phyloP scores from a whole-genome alignment of 257 asterid genomes.

The Scutellaria baicalensis region DNA sequence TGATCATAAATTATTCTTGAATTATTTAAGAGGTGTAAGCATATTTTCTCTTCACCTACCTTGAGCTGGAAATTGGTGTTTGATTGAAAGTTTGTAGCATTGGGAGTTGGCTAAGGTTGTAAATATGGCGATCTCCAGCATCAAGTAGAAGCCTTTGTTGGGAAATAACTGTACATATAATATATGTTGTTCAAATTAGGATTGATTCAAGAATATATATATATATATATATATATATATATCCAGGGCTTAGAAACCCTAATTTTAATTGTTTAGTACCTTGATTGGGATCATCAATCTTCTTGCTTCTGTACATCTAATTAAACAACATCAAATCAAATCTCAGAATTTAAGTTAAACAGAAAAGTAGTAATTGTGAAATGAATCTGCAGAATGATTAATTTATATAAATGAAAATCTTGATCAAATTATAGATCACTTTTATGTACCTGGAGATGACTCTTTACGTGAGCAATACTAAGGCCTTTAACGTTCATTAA shows the following conservation, averaged over 20 bases:
- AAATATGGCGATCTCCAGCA: slow-evolving; percentile 70
- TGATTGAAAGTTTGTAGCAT: slow-evolving; percentile 59
- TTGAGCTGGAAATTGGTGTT: slow-evolving; percentile 39
- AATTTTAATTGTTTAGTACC: slow-evolving; percentile 33
- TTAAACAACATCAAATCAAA: background rate
- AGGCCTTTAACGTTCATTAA: slow-evolving; percentile 90
- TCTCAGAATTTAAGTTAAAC: background rate
- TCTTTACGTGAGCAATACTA: slow-evolving; percentile 95
- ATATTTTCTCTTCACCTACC: slow-evolving; percentile 15
- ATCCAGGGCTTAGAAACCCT: slow-evolving; percentile 21
- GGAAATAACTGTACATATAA: slow-evolving; percentile 26
- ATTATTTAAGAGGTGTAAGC: background rate
- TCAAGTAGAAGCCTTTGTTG: slow-evolving; percentile 60
- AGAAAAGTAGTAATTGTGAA: too few species aligned
- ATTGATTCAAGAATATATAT: background rate
- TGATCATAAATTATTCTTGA: background rate
- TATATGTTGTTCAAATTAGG: background rate
- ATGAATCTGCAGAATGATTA: too few species aligned
- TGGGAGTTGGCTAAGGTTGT: slow-evolving; percentile 75
- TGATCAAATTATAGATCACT: background rate
- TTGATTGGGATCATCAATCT: slow-evolving; percentile 85
- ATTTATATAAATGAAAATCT: background rate
- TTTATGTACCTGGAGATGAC: slow-evolving; percentile 82
- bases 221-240: too few species aligned
- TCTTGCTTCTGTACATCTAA: slow-evolving; percentile 96